Conservation (phyloP, 129 eudicot species). For the Helichrysum umbraculigerum region DNA sequence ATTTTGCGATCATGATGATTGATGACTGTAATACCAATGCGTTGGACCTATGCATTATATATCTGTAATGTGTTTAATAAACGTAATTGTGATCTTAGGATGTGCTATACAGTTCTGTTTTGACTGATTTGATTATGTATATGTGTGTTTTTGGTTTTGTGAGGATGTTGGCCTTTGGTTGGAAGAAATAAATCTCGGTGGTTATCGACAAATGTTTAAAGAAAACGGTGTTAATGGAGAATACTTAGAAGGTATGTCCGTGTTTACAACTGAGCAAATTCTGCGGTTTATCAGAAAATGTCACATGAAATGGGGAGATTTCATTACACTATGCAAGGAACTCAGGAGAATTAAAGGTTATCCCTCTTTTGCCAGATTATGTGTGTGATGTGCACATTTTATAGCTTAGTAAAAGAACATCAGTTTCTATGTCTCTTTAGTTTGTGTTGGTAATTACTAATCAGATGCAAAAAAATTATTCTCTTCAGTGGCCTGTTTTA, state of each 20-base stretch:
- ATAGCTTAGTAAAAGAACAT: no score
- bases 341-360: constrained; percentile 86
- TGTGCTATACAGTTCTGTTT: not conserved
- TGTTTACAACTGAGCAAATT: constrained; percentile 92
- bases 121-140: not conserved
- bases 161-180: constrained; percentile 97
- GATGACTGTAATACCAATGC: not conserved
- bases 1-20: no score
- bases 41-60: not conserved
- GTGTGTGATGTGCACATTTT: no score
- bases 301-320: constrained; percentile 99
- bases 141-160: constrained; percentile 13
- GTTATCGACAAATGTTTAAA: constrained; percentile 65
- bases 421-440: not conserved
- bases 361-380: constrained; percentile 15
- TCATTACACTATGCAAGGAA: constrained; percentile 93
- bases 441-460: not conserved
- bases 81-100: not conserved
- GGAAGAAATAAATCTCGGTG: constrained; percentile 82
- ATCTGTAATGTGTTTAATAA: not conserved
- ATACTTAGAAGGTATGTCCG: constrained; percentile 93
- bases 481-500: constrained; percentile 79
- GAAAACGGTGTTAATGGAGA: constrained; percentile 94
- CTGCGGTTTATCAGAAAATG: constrained; percentile 84
- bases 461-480: not conserved